Conservation (phyloP, 73 alveolate species). For the Breviolum minutum region DNA sequence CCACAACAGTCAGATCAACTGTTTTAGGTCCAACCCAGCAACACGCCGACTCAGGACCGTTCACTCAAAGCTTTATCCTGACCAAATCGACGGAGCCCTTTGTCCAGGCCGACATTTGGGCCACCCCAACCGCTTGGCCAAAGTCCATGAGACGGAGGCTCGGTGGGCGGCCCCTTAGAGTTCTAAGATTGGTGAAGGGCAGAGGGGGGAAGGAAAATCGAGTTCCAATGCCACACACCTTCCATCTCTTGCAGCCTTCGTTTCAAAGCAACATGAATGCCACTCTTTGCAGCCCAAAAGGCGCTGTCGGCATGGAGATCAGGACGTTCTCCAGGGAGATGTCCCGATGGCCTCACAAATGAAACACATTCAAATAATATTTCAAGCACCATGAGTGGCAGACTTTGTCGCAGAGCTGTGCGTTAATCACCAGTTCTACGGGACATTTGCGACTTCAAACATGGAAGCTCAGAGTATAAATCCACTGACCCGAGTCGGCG, state of each 20-base stretch:
- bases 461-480: no score
- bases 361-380: background rate
- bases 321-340: slow-evolving; percentile 71
- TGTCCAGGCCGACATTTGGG: no score
- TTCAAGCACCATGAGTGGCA: background rate
- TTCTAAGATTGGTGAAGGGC: no score
- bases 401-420: no score
- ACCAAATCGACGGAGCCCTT: no score
- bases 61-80: no score
- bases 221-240: background rate
- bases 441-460: background rate
- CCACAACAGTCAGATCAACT: no score
- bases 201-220: background rate
- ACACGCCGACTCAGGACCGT: no score
- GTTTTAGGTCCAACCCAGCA: no score
- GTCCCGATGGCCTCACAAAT: slow-evolving; percentile 56
- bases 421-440: no score
- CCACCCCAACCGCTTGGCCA: slow-evolving; percentile 59
- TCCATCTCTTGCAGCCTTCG: background rate
- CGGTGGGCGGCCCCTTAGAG: slow-evolving; percentile 14
- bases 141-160: slow-evolving; percentile 76
- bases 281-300: background rate
- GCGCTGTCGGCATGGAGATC: slow-evolving; percentile 37
- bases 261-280: background rate
- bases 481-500: no score